phyloP scores from a whole-genome alignment of 805 yeast genomes.

The Clavispora fructus region DNA sequence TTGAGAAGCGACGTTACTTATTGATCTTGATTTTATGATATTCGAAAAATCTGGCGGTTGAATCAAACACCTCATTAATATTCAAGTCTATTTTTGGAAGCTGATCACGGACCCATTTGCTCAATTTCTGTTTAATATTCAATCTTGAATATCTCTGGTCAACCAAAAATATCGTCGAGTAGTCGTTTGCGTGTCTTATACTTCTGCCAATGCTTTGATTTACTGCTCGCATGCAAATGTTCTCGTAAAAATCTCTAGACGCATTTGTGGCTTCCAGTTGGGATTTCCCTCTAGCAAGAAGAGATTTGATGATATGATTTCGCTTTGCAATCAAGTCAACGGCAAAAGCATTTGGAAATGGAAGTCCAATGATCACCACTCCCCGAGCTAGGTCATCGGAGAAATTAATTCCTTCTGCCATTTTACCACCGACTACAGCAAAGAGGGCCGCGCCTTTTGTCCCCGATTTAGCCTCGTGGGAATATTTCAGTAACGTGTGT shows the following conservation, averaged over 20 bases:
- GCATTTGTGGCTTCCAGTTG: conserved; percentile 40
- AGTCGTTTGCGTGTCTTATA: conserved; percentile 77
- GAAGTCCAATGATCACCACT: conserved; percentile 81
- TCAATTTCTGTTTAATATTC: conserved; percentile 53
- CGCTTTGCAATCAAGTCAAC: conserved; percentile 76
- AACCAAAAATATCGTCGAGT: conserved; percentile 65
- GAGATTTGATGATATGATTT: conserved; percentile 52
- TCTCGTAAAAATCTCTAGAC: conserved; percentile 63
- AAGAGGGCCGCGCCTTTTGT: conserved; percentile 60
- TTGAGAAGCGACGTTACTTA: conserved; percentile 49
- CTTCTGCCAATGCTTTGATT: conserved; percentile 93
- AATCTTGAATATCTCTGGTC: conserved; percentile 54
- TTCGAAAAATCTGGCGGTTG: background rate
- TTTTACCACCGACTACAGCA: conserved; percentile 87
- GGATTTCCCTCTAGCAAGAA: conserved; percentile 45
- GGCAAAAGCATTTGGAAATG: conserved; percentile 79
- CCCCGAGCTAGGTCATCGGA: conserved; percentile 84
- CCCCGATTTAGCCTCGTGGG: conserved; percentile 31
- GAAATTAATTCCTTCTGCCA: conserved; percentile 92
- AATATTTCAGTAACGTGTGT: conserved; percentile 46
- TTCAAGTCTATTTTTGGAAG: conserved; percentile 3
- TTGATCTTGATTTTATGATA: background rate
- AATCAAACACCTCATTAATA: background rate
- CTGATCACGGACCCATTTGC: conserved; percentile 62
- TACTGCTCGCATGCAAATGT: conserved; percentile 83